Evolutionary conservation across 2,329 filamentous ascomycete genomes (phyloP), one percentile per base, ranked within the genome.

Genomic region (Aspergillus vadensis): DNA sequence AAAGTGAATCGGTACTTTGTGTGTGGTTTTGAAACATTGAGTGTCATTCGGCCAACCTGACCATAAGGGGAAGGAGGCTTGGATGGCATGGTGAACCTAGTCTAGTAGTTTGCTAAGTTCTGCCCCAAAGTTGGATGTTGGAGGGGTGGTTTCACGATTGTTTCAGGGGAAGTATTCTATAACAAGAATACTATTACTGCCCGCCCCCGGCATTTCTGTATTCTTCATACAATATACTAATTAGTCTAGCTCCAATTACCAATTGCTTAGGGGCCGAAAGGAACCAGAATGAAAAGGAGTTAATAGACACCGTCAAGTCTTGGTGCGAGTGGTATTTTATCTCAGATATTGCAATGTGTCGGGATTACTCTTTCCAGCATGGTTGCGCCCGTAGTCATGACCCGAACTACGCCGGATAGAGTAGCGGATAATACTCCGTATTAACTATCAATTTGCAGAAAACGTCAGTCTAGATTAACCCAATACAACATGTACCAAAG

Each of bases 141-240:
- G 17, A 32, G 25, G 27, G n/a, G n/a, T 17, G 15, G 23, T 55
- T 55, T 55, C 53, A 55, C 53, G 41, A 55, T 15, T 55, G 53
- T 55, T 55, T 55, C 53, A 55, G 30, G 39, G 39, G 25, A 30
- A 1, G 2, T 17, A 27, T 44, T 23, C 17, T 6, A 55, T 25
- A 47, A 55, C 39, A 47, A 27, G 39, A 38, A 36, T 21, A 43
- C 8, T 25, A 27, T 36, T 36, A 36, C 32, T 36, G 12, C 32
- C 8, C 52, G 25, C 44, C 21, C 21, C 44, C 44, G 2, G 44
- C 44, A 48, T 25, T 27, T 27, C 14, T 36, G 32, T 36, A 14
- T 36, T 36, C 32, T 36, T 36, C 32, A 36, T 36, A 36, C 32
- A 36, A 12, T 36, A 12, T 5, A 6, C 32, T 36, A 14, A 4